Percentiles rank a stretch among this genome's conserved stretches.
Conservation (phyloP, 2,329 filamentous ascomycete genomes). For the Colletotrichum incanum region DNA sequence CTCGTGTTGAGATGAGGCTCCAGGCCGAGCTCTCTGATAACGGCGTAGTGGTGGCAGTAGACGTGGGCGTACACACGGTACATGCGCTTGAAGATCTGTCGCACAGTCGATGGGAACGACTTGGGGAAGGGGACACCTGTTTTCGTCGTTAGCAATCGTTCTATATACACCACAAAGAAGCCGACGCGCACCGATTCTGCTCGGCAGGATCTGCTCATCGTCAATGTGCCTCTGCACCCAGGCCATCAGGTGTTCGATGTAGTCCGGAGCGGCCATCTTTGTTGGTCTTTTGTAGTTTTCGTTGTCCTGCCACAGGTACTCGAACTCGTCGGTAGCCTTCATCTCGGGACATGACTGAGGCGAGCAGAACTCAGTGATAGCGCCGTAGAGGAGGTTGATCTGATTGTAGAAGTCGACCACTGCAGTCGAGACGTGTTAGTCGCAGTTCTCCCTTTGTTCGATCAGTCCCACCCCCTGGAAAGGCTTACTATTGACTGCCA, state of each 20-base stretch:
- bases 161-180: background rate
- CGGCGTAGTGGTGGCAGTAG: conserved; percentile 99
- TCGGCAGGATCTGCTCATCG: conserved; percentile 96
- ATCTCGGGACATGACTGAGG: conserved; percentile 98
- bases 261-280: conserved; percentile 97
- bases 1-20: conserved; percentile 98
- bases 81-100: conserved; percentile 98
- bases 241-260: conserved; percentile 97
- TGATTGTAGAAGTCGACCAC: conserved; percentile 99
- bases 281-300: conserved; percentile 96
- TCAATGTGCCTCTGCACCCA: conserved; percentile 98
- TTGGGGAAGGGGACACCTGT: conserved; percentile 93
- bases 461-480: background rate
- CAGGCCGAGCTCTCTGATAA: conserved; percentile 93
- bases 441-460: background rate
- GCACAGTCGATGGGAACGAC: conserved; percentile 88
- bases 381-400: conserved; percentile 98
- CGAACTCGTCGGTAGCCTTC: conserved; percentile 99
- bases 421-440: conserved; percentile 58
- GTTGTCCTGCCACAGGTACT: conserved; percentile 98
- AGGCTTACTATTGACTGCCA: conserved; percentile 93
- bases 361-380: conserved; percentile 99
- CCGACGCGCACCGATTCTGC: conserved; percentile 78
- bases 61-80: conserved; percentile 99
- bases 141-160: conserved; percentile 37